Evolutionary conservation across 306 rosid species (phyloP).

Genomic region (Dryas alaskensis): DNA sequence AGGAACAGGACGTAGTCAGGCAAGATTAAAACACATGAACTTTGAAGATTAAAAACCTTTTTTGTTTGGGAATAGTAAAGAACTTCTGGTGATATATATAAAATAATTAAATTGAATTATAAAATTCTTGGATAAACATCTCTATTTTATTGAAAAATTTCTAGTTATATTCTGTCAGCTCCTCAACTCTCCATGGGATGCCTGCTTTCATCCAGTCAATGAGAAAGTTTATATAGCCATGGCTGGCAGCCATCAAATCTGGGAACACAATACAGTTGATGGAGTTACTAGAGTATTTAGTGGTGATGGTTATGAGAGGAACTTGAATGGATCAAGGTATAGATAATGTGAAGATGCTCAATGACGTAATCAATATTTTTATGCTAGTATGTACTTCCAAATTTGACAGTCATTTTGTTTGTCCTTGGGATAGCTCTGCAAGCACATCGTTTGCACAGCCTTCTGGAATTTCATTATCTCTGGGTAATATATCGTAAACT

Average conservation of each 20-base stretch:
- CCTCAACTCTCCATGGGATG: conserved; percentile 99
- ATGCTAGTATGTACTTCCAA: conserved; percentile 16
- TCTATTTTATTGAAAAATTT: conserved; percentile 7
- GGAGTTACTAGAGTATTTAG: conserved; percentile 70
- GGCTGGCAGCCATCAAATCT: conserved; percentile 97
- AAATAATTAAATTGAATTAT: neutral
- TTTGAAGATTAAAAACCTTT: conserved; percentile 11
- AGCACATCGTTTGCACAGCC: conserved; percentile 93
- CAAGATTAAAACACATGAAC: conserved; percentile 33
- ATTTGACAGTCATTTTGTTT: conserved; percentile 15
- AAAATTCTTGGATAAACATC: conserved; percentile 1
- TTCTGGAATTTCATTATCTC: conserved; percentile 88
- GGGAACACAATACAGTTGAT: conserved; percentile 69
- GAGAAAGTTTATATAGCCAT: conserved; percentile 85
- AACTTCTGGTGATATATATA: conserved; percentile 3
- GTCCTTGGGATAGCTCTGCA: conserved; percentile 54
- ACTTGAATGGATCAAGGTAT: conserved; percentile 89
- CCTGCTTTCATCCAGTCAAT: conserved; percentile 81
- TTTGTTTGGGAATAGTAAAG: neutral
- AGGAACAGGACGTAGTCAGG: conserved; percentile 75
- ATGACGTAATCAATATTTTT: conserved; percentile 7
- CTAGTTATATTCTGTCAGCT: conserved; percentile 50
- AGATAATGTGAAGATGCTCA: neutral
- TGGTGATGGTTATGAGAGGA: conserved; percentile 95
- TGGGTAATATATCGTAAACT: conserved; percentile 48